Percentiles rank a stretch among this genome's conserved stretches.
phyloP scores from a whole-genome alignment of 2,329 filamentous ascomycete species.

The Cercospora sp. region DNA sequence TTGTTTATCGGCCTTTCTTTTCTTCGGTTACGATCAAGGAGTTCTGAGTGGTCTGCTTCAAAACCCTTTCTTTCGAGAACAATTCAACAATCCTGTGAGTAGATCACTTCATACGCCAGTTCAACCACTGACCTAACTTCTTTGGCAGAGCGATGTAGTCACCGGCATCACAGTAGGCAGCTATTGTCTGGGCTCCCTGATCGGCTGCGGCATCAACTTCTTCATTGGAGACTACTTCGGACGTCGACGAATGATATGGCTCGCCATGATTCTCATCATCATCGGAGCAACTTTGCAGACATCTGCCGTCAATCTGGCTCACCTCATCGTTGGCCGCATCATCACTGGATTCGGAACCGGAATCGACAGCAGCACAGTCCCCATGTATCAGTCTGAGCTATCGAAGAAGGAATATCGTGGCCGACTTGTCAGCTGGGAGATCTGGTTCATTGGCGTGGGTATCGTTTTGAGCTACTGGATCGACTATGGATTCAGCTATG shows the following conservation, averaged over 20 bases:
- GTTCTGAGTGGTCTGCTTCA: conserved; percentile 28
- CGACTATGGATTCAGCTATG: conserved; percentile 25
- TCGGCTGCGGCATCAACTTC: conserved; percentile 55
- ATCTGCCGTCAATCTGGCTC: conserved; percentile 39
- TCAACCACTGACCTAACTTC: no score
- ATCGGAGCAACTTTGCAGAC: conserved; percentile 46
- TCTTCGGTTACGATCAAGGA: conserved; percentile 26
- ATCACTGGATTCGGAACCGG: conserved; percentile 52
- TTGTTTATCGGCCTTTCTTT: conserved; percentile 27
- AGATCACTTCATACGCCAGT: no score
- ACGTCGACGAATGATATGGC: conserved; percentile 50
- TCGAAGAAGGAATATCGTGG: conserved; percentile 36
- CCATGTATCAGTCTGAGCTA: conserved; percentile 50
- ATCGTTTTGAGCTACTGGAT: conserved; percentile 27
- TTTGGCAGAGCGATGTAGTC: conserved; percentile 21
- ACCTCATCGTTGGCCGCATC: conserved; percentile 53
- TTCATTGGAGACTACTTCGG: conserved; percentile 51
- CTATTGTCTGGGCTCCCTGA: conserved; percentile 61
- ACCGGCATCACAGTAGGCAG: conserved; percentile 46
- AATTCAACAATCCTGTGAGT: conserved; percentile 27
- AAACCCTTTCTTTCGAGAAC: conserved; percentile 26
- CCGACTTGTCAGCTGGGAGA: conserved; percentile 24
- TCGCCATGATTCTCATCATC: conserved; percentile 52
- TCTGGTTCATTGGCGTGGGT: conserved; percentile 26
- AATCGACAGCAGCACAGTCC: conserved; percentile 33